Base-by-base conservation (phyloP, 1,139 yeast species). In the Sugiyamaella castrensis region DNA sequence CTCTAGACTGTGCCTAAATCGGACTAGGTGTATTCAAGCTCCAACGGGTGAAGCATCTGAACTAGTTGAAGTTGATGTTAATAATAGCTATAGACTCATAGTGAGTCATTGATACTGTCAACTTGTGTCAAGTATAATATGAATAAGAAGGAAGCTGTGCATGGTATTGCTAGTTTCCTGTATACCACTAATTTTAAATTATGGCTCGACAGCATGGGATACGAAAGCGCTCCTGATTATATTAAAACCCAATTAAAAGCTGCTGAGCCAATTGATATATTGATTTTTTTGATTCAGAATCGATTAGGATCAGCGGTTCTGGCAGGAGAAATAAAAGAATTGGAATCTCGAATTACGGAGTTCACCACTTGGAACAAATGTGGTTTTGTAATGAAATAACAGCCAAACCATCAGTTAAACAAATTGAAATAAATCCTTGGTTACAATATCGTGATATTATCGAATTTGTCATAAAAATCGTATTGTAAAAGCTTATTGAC, bases 401-500 rank as follows among this genome's bases (percentile, higher is more conserved):
- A 40, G 63, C 71, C 54, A 65, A 61, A 49, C 82, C 82, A 1
- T 76, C 71, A 1, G 71, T 77, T 38, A 73, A 79, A 60, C 82
- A 79, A 61, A 60, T 77, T 50, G 82, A 79, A 54, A 56, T 77
- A 51, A 78, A 76, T 56, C 82, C 83, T 13, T 77, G 89, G 88
- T 72, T 82, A 50, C 82, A 63, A 36, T 63, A 62, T 58, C 71
- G 72, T 36, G 84, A 83, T 35, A 67, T 84, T 47, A 79, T 81
- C 2, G 75, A 76, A 35, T 82, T 70, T 82, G 85, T 54, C 66
- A 71, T 41, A 53, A 69, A 46, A 62, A 78, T 58, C 74, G 77
- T 65, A 73, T 84, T 32, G 65, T 80, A 8, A 85, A 84, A 63
- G 89, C 92, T 0, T 86, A 77, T 65, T 79, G 87, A 4, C 92